These are phyloP conservation scores for Cerioporus squamosus DNA, from an alignment of 1,284 basidiomycete species.

Conservation along the genomic window DNA sequence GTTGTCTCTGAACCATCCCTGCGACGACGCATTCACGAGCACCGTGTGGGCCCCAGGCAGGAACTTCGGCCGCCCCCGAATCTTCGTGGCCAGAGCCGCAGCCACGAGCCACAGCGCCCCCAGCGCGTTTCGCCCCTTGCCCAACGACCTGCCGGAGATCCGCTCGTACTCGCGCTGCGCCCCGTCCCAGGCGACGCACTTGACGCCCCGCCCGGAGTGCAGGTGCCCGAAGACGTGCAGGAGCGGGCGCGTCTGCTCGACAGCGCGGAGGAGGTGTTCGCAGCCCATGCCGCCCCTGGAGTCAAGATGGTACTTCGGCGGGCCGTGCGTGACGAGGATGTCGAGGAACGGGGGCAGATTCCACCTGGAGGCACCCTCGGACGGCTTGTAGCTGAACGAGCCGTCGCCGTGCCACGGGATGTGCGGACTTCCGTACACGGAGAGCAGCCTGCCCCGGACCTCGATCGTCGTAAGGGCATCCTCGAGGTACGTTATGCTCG, in stretches of 20 bases:
- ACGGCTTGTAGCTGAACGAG: slow-evolving; percentile 39
- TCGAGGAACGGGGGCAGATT: slow-evolving; percentile 37
- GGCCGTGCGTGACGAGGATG: slow-evolving; percentile 48
- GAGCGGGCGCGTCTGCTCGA: slow-evolving; percentile 40
- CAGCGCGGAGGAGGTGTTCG: slow-evolving; percentile 33
- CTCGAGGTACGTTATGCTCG: slow-evolving; percentile 36
- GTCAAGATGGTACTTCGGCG: slow-evolving; percentile 41
- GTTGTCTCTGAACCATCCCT: neutral
- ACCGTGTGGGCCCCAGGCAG: slow-evolving; percentile 4
- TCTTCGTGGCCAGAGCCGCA: neutral
- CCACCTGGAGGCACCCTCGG: slow-evolving; percentile 29
- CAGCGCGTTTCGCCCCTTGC: slow-evolving; percentile 23
- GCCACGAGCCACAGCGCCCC: slow-evolving; percentile 16
- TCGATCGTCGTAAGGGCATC: slow-evolving; percentile 29
- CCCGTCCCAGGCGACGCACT: slow-evolving; percentile 35
- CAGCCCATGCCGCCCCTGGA: slow-evolving; percentile 32
- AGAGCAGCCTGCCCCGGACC: slow-evolving; percentile 33
- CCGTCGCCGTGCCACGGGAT: slow-evolving; percentile 40
- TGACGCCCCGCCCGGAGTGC: slow-evolving; percentile 42
- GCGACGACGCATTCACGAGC: slow-evolving; percentile 16
- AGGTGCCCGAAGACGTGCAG: slow-evolving; percentile 49
- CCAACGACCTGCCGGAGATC: slow-evolving; percentile 30
- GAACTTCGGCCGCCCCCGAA: neutral
- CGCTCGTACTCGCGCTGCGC: slow-evolving; percentile 39
- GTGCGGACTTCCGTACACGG: slow-evolving; percentile 40